These are phyloP conservation scores for Sanguinoderma infundibulare DNA, from an alignment of 1,284 basidiomycete species.

Conservation along the genomic window DNA sequence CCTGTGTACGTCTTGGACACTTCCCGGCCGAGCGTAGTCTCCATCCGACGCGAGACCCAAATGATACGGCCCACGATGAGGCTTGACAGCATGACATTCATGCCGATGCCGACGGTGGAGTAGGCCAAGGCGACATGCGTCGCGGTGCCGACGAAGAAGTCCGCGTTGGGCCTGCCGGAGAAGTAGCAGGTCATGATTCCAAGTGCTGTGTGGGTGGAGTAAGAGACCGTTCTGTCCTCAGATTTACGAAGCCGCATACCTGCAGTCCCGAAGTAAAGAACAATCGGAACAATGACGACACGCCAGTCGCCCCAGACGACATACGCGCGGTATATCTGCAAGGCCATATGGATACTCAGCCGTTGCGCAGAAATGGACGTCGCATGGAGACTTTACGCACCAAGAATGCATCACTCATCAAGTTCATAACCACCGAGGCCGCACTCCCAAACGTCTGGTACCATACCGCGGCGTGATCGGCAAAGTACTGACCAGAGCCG, in stretches of 20 bases:
- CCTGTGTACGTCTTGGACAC: neutral
- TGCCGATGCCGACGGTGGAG: slow-evolving; percentile 11
- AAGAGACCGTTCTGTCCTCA: no score
- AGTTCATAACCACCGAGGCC: slow-evolving; percentile 15
- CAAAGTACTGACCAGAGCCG: slow-evolving; percentile 15
- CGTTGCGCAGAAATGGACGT: neutral
- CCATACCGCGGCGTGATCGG: slow-evolving; percentile 21
- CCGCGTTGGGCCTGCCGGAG: slow-evolving; percentile 9
- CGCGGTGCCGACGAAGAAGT: slow-evolving; percentile 18
- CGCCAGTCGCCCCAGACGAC: slow-evolving; percentile 12
- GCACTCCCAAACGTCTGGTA: slow-evolving; percentile 25
- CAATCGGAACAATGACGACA: neutral
- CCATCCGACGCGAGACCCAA: no score
- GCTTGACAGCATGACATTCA: slow-evolving; percentile 14
- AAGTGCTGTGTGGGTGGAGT: neutral
- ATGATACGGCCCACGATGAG: neutral
- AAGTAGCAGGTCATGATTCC: slow-evolving; percentile 8
- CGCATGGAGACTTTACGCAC: slow-evolving; percentile 6
- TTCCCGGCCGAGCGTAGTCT: neutral
- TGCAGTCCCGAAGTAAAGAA: slow-evolving; percentile 11
- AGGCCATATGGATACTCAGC: neutral
- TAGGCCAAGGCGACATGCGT: slow-evolving; percentile 14
- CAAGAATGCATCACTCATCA: slow-evolving; percentile 21
- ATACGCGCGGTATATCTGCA: slow-evolving; percentile 17
- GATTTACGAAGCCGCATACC: slow-evolving; percentile 7